These are phyloP conservation scores for Arachis monticola DNA, from an alignment of 331 rosid genomes.

Conservation along the genomic window DNA sequence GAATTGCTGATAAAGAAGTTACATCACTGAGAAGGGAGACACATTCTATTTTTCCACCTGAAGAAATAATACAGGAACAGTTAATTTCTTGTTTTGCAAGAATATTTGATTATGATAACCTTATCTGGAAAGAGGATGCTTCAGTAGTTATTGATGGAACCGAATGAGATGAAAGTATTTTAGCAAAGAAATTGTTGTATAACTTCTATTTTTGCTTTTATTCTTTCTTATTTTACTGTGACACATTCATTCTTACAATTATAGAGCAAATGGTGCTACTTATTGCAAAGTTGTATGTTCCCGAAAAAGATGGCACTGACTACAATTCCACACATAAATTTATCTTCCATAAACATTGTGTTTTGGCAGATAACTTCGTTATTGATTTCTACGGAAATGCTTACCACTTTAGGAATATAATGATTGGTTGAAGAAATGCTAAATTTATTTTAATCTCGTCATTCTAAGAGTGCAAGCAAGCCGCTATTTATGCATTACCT, in stretches of 20 bases:
- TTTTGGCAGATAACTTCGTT: background rate
- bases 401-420: background rate
- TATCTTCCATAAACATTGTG: background rate
- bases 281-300: slow-evolving; percentile 1
- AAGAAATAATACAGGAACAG: slow-evolving; percentile 65
- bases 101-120: slow-evolving; percentile 57
- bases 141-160: too few relatives aligned
- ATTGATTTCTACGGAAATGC: slow-evolving; percentile 11
- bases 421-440: slow-evolving; percentile 25
- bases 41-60: slow-evolving; percentile 50
- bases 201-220: slow-evolving; percentile 7
- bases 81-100: slow-evolving; percentile 73
- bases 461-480: background rate
- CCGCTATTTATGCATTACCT: slow-evolving; percentile 25
- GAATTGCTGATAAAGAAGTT: slow-evolving; percentile 67
- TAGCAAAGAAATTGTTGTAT: slow-evolving; percentile 14
- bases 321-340: slow-evolving; percentile 12
- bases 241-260: background rate
- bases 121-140: too few relatives aligned
- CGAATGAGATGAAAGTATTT: slow-evolving; percentile 43
- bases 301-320: too few relatives aligned
- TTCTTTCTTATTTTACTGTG: slow-evolving; percentile 32
- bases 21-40: slow-evolving; percentile 78
- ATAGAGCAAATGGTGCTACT: slow-evolving; percentile 36
- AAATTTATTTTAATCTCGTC: slow-evolving; percentile 26